Base-by-base conservation (phyloP, 306 rosid species). In the Arachis hypogaea region DNA sequence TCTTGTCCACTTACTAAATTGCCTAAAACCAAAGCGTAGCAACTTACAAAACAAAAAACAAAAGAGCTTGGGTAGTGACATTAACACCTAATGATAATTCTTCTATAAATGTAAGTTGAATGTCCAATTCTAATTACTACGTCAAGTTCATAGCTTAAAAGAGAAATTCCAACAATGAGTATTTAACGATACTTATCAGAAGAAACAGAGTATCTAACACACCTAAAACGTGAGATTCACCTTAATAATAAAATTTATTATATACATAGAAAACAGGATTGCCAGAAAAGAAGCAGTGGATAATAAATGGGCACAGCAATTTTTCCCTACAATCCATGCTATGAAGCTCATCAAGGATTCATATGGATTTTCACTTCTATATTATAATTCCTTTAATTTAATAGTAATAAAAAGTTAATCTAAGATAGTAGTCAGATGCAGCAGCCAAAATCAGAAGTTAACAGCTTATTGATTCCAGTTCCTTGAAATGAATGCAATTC, bases 11-110 rank as follows among this genome's bases (percentile, higher is more conserved):
- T 2, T 2, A 50, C 30, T 64, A 76, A 71, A 10, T 41, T 9
- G 6, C 7, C 29, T 3, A 7, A 0, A 38, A 46, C 9, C n/a
- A 51, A 65, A 59, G 69, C 12, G 2, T 33, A 33, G 4, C 38
- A 33, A 33, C 2, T 33, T 9, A 22, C 28, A 11, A 4, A 36
- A 3, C 47, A 2, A 45, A 5, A 54, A 41, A 18, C 4, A 5
- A 49, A 49, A 61, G 33, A 7, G 6, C 56, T 12, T 3, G 2
- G 33, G 5, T 16, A 56, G 60, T 68, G 68, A 73, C 43, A 69
- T 33, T 68, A 63, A 73, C 43, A 69, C 42, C 41, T 30, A 65
- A 54, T 69, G 59, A 54, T 69, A 30, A 28, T 12, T 28, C 58
- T 18, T 43, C 76, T 33, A 44, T 7, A 68, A 65, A 38, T 11